Evolutionary conservation across 148 eudicot genomes (phyloP).

Genomic region (Selenicereus undatus): DNA sequence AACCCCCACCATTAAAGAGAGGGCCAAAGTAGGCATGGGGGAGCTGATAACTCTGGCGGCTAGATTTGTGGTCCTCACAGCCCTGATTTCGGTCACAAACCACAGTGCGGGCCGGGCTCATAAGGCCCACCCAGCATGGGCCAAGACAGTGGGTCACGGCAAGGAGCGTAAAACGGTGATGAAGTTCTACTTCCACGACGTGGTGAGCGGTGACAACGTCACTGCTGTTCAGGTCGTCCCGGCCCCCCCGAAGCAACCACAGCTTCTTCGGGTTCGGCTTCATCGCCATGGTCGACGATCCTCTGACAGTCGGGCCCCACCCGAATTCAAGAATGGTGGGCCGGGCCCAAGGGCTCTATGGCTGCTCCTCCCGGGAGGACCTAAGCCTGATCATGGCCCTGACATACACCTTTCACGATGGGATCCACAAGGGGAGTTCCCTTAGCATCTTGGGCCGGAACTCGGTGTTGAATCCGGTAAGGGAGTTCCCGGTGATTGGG

Average conservation of each 20-base stretch:
- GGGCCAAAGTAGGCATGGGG: background rate
- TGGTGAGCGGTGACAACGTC: background rate
- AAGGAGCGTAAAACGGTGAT: slow-evolving; percentile 12
- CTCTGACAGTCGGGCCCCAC: slow-evolving; percentile 31
- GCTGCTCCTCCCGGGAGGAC: slow-evolving; percentile 8
- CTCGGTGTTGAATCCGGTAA: slow-evolving; percentile 2
- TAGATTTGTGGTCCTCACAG: slow-evolving; percentile 2
- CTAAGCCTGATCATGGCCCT: slow-evolving; percentile 23
- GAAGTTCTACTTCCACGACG: slow-evolving; percentile 34
- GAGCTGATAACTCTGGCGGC: background rate
- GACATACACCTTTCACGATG: slow-evolving; percentile 28
- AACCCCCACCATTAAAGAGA: too few relatives aligned
- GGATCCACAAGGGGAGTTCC: slow-evolving; percentile 40
- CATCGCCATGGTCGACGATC: slow-evolving; percentile 18
- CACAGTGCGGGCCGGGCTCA: background rate
- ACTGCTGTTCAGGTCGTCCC: slow-evolving; percentile 9
- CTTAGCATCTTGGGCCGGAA: slow-evolving; percentile 34
- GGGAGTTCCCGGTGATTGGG: slow-evolving; percentile 48
- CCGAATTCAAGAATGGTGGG: slow-evolving; percentile 32
- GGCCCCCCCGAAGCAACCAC: background rate
- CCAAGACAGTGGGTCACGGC: background rate
- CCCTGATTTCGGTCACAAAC: background rate
- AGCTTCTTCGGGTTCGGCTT: slow-evolving; percentile 11
- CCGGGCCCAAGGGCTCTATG: slow-evolving; percentile 28
- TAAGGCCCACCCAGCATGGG: background rate